Base-by-base conservation (phyloP, 2,329 filamentous ascomycete species). In the Colletotrichum liaoningense region DNA sequence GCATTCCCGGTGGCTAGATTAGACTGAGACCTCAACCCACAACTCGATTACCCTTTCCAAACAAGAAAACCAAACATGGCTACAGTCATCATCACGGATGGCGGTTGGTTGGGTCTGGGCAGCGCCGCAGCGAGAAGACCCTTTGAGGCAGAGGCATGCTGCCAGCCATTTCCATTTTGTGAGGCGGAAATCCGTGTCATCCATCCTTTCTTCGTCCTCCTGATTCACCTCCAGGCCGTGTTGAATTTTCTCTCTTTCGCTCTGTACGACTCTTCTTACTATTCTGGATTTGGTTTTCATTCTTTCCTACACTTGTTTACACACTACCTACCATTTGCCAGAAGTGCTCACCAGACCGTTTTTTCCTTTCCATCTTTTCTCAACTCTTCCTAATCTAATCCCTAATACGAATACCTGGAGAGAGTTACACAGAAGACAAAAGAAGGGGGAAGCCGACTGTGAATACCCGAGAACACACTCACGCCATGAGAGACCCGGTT, bases 1-100 rank as follows among this genome's bases (percentile, higher is more conserved):
- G 55, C 67, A 73, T 70, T 73, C 67, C 71, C 9, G 12, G 26
- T 19, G 49, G 67, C 5, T 55, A 70, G 71, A 73, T 71, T 70
- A 71, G 35, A 55, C 71, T 66, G 71, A 73, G 71, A 73, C 71
- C 60, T 12, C 22, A 30, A 19, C 14, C 6, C 46, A 28, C 24
- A 22, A 16, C 16, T 35, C 33, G 19, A 35, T 24, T 42, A 12
- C 28, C 62, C 62, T 35, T 54, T 46, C 22, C 35, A 24, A n/a
- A 35, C 30, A 22, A 35, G 33, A 64, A 64, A 5, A 64, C 38
- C 57, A 30, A 28, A 11, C 24, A 58, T 14, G 16, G 7, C 49
- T 52, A 46, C 55, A 22, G 19, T 67, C 64, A 57, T 65, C 52
- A 33, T 67, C 55, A 26, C 64, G 14, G 54, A 26, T n/a, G 54